Evolutionary conservation across 257 asterid genomes (phyloP), one percentile per base, ranked within the genome.

Genomic region (Prunella vulgaris): DNA sequence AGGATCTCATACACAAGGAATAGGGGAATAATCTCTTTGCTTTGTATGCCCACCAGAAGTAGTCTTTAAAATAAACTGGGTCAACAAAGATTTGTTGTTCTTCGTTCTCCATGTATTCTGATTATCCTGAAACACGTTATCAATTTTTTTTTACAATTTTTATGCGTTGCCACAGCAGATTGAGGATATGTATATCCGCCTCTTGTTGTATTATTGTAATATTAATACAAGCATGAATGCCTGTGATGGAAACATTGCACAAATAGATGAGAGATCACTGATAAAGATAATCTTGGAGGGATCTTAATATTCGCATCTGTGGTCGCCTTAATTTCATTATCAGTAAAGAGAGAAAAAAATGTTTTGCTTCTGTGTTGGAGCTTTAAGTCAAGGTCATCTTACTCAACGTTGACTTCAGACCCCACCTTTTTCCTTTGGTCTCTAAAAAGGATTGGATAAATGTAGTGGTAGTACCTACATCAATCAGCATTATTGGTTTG

Each of bases 311-410:
- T 25, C 21, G 35, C 49, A 54, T 27, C 28, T 35, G 28, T 64
- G 54, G 59, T 35, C 18, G 69, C 40, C 38, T 5, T 5, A 14
- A 5, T 14, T 14, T 30, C 5, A 9, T 22, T 35, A 13, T 8
- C 7, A 25, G 1, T 22, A 8, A 18, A 13, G 5, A 35, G 13
- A 15, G 30, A 60, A 15, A 51, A 58, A 48, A 52, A 27, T 25
- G 1, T 25, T 25, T 25, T 25, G 17, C n/a, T 10, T 53, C 24
- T 65, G 77, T 66, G 46, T 59, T 60, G 64, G 20, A 60, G 38
- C 53, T 57, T 33, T 62, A 77, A 81, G 80, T 77, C 78, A 81
- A 74, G 82, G 80, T 74, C 79, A 4, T 73, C 59, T 56, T 12
- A 7, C 28, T 68, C 38, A 46, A 30, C 33, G 69, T 42, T 76